These are phyloP conservation scores for Phalaenopsis equestris DNA, from an alignment of 106 monocot genomes.

Conservation along the genomic window DNA sequence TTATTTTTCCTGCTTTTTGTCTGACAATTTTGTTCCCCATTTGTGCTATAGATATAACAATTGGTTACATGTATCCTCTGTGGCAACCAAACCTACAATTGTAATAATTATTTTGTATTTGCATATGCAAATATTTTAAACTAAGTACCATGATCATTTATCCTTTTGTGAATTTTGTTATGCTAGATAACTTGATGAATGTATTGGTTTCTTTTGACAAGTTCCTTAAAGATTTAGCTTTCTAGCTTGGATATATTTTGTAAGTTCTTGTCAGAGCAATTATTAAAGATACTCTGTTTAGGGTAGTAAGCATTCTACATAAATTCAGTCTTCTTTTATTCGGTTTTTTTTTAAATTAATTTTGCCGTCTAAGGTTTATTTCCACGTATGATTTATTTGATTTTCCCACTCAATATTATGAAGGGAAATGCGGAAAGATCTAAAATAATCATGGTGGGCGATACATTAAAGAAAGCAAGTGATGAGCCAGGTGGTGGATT, in stretches of 20 bases:
- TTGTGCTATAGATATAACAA: background rate
- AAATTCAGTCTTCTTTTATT: background rate
- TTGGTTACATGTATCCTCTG: background rate
- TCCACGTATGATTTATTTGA: background rate
- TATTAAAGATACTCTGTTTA: background rate
- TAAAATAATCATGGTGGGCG: conserved; percentile 89
- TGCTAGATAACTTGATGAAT: conserved; percentile 2
- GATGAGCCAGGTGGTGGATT: conserved; percentile 29
- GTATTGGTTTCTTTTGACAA: background rate
- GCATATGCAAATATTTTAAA: background rate
- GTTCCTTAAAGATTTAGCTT: background rate
- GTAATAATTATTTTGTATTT: background rate
- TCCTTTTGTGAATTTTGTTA: background rate
- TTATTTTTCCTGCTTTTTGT: background rate
- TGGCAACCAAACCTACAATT: background rate
- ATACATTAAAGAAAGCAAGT: conserved; percentile 67
- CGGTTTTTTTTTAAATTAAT: background rate
- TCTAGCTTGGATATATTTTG: background rate
- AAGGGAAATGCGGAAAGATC: conserved; percentile 94
- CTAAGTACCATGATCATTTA: background rate
- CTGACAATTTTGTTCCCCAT: background rate
- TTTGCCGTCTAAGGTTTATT: background rate
- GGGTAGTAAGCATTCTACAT: background rate
- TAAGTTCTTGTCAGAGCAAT: background rate
- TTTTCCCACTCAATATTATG: conserved; percentile 5